Conservation (phyloP, 805 yeast genomes). For the Zygosaccharomyces gambellarensis region DNA sequence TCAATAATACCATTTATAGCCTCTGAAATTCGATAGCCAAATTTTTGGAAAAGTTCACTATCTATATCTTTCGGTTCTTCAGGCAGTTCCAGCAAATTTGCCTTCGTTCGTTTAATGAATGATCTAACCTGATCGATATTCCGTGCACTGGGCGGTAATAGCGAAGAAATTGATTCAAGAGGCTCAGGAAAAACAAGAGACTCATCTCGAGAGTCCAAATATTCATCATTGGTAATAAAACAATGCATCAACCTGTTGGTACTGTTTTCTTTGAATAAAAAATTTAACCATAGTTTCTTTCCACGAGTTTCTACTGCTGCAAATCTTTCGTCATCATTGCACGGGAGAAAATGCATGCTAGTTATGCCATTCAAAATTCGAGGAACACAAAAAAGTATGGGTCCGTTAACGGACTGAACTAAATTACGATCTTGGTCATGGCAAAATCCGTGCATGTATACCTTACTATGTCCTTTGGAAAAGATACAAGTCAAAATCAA, state of each 20-base stretch:
- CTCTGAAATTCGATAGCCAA: slow-evolving; percentile 28
- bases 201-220: not conserved
- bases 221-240: slow-evolving; percentile 4
- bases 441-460: slow-evolving; percentile 22
- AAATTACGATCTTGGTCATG: slow-evolving; percentile 6
- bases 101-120: not conserved
- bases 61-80: slow-evolving; percentile 5
- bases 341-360: slow-evolving; percentile 4
- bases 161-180: not conserved
- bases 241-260: slow-evolving; percentile 6
- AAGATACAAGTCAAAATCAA: slow-evolving; percentile 16
- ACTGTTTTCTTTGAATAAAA: slow-evolving; percentile 7
- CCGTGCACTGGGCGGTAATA: not conserved
- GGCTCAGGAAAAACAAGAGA: not conserved
- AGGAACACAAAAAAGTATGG: slow-evolving; percentile 17
- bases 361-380: slow-evolving; percentile 12
- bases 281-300: slow-evolving; percentile 2
- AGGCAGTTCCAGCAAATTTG: not conserved
- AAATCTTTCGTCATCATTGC: not conserved
- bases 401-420: slow-evolving; percentile 18
- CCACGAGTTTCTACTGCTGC: not conserved
- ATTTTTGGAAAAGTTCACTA: slow-evolving; percentile 21
- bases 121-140: not conserved
- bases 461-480: slow-evolving; percentile 18
- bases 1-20: slow-evolving; percentile 17